Evolutionary conservation across 345 rosid genomes (phyloP).

Genomic region (Arabidopsis suecica): DNA sequence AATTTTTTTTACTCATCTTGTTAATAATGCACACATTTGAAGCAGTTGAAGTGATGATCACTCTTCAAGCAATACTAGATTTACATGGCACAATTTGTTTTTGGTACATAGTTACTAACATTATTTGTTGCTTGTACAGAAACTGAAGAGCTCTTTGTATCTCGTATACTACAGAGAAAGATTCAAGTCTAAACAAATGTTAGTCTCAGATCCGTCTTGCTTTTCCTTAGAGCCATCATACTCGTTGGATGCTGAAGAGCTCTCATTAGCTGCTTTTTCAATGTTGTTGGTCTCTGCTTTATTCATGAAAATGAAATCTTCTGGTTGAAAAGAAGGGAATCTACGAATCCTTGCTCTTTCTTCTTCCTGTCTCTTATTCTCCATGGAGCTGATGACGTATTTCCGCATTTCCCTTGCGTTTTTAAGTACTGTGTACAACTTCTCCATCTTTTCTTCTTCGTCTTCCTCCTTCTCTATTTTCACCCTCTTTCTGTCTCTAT

Average conservation of each 20-base stretch:
- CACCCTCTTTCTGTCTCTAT: slow-evolving; percentile 50
- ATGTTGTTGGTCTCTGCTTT: slow-evolving; percentile 15
- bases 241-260: slow-evolving; percentile 36
- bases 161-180: slow-evolving; percentile 55
- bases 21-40: not conserved
- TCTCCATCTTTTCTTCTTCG: slow-evolving; percentile 59
- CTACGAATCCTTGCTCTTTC: slow-evolving; percentile 35
- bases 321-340: slow-evolving; percentile 56
- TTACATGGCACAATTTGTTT: not conserved
- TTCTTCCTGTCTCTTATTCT: slow-evolving; percentile 24
- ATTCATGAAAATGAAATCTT: slow-evolving; percentile 52
- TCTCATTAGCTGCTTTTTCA: not conserved
- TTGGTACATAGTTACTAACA: slow-evolving; percentile 26
- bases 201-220: slow-evolving; percentile 28
- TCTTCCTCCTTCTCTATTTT: slow-evolving; percentile 48
- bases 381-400: slow-evolving; percentile 33
- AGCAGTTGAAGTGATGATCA: not conserved
- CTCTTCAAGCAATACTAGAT: not conserved
- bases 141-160: slow-evolving; percentile 10
- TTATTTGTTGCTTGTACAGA: slow-evolving; percentile 25
- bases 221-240: slow-evolving; percentile 34
- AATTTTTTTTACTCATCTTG: not conserved
- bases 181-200: slow-evolving; percentile 49
- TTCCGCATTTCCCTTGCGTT: slow-evolving; percentile 52
- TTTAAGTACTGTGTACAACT: slow-evolving; percentile 60